phyloP scores from a whole-genome alignment of 805 yeast genomes.

The Candida multigemmis region DNA sequence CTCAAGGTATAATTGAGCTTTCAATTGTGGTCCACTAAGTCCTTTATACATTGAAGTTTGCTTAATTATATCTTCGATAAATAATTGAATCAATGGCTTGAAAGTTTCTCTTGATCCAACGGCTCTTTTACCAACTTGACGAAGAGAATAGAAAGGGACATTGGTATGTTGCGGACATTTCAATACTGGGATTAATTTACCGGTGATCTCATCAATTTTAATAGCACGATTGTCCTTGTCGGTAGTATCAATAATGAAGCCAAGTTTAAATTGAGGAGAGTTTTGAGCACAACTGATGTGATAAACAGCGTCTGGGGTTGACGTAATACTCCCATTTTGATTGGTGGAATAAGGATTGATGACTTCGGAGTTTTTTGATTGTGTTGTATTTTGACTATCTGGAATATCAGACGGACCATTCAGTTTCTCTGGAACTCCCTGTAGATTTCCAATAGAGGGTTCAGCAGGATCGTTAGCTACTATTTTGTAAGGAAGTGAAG shows the following conservation, averaged over 20 bases:
- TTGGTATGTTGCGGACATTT: constrained; percentile 33
- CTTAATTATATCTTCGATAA: constrained; percentile 24
- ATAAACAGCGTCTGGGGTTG: constrained; percentile 10
- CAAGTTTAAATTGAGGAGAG: constrained; percentile 35
- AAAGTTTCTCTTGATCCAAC: constrained; percentile 14
- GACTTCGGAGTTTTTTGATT: too few species aligned
- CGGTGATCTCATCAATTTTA: constrained; percentile 18
- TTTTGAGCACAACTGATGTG: constrained; percentile 59
- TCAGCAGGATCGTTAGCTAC: too few species aligned
- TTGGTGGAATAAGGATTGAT: too few species aligned
- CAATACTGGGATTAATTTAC: constrained; percentile 35
- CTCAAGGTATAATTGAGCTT: constrained; percentile 19
- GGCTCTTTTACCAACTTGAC: constrained; percentile 20
- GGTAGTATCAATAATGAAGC: constrained; percentile 36
- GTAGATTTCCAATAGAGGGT: too few species aligned
- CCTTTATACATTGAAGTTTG: constrained; percentile 5
- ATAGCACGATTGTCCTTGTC: constrained; percentile 12
- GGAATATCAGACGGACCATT: too few species aligned
- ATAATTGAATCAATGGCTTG: constrained; percentile 31
- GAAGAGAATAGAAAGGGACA: constrained; percentile 13
- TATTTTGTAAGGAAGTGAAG: too few species aligned
- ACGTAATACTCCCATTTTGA: too few species aligned
- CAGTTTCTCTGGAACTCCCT: too few species aligned
- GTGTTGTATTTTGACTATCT: too few species aligned
- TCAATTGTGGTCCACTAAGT: constrained; percentile 22